Percentiles rank a stretch among this genome's conserved stretches.
Conservation (phyloP, 352 stramenopile species). For the Phytophthora citrophthora region DNA sequence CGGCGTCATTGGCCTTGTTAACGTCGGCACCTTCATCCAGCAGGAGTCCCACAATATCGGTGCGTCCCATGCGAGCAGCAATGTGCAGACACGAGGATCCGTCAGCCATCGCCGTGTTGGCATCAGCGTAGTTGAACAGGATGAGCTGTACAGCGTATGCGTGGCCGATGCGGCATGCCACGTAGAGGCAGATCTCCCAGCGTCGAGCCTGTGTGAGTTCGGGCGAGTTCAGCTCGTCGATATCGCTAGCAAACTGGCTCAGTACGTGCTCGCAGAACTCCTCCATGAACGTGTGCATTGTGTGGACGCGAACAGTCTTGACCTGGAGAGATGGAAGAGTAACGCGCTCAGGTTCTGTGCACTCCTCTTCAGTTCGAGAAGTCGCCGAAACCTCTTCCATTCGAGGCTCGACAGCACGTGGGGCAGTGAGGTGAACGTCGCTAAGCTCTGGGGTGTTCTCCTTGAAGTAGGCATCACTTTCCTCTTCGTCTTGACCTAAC, state of each 20-base stretch:
- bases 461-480: constrained; percentile 10
- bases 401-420: constrained; percentile 17
- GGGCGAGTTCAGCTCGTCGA: constrained; percentile 55
- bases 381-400: constrained; percentile 11
- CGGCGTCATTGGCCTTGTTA: constrained; percentile 61
- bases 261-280: constrained; percentile 80
- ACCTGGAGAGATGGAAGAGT: constrained; percentile 60
- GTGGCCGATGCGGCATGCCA: constrained; percentile 78
- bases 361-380: constrained; percentile 16
- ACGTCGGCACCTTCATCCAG: constrained; percentile 72
- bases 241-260: constrained; percentile 66
- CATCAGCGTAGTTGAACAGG: constrained; percentile 76
- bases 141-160: constrained; percentile 76
- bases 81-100: constrained; percentile 79
- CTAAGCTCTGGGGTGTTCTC: constrained; percentile 19
- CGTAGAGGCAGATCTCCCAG: constrained; percentile 81
- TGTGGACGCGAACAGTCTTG: constrained; percentile 67
- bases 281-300: constrained; percentile 81
- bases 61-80: constrained; percentile 70
- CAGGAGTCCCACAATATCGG: constrained; percentile 65
- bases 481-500: constrained; percentile 44
- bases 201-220: constrained; percentile 54
- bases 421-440: constrained; percentile 22
- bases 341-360: constrained; percentile 3
- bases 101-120: constrained; percentile 63